Conservation (phyloP, 176 grass and related monocot species). For the Zoysia japonica region DNA sequence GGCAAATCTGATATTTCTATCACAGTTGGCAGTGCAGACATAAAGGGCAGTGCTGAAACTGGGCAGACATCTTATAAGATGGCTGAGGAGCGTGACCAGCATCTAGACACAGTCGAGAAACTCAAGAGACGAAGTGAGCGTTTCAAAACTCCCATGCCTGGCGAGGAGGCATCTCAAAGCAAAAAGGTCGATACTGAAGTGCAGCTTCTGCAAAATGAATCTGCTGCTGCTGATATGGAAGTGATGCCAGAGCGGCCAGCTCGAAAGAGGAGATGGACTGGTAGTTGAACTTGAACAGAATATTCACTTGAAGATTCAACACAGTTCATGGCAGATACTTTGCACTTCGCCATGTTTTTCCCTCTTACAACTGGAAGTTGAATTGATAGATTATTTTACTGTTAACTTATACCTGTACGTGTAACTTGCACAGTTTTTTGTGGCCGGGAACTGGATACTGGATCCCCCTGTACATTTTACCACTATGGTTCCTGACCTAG, state of each 20-base stretch:
- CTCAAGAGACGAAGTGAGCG: constrained; percentile 93
- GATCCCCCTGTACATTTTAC: constrained; percentile 16
- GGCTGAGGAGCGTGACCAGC: constrained; percentile 61
- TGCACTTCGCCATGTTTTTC: constrained; percentile 16
- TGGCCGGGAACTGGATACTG: constrained; percentile 54
- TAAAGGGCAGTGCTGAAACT: constrained; percentile 46
- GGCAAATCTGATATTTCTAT: constrained; percentile 49
- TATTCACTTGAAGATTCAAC: background rate
- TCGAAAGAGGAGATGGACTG: constrained; percentile 96
- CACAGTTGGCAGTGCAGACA: constrained; percentile 50
- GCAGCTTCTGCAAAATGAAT: constrained; percentile 56
- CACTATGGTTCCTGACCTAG: background rate
- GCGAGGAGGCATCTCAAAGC: constrained; percentile 57
- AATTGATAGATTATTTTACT: constrained; percentile 57
- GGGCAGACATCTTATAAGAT: constrained; percentile 56
- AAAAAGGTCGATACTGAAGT: constrained; percentile 68
- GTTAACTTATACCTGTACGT: constrained; percentile 55
- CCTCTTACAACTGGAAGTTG: constrained; percentile 34
- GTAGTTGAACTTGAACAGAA: constrained; percentile 45
- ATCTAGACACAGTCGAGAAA: constrained; percentile 89
- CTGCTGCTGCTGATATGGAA: constrained; percentile 56
- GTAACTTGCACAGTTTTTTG: constrained; percentile 50
- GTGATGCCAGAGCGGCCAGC: constrained; percentile 87
- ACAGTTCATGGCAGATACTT: constrained; percentile 26
- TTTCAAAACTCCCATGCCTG: constrained; percentile 94